Percentiles rank a stretch among this genome's conserved stretches.
phyloP scores from a whole-genome alignment of 108 stramenopile species.

The Stephanodiscus triporus region DNA sequence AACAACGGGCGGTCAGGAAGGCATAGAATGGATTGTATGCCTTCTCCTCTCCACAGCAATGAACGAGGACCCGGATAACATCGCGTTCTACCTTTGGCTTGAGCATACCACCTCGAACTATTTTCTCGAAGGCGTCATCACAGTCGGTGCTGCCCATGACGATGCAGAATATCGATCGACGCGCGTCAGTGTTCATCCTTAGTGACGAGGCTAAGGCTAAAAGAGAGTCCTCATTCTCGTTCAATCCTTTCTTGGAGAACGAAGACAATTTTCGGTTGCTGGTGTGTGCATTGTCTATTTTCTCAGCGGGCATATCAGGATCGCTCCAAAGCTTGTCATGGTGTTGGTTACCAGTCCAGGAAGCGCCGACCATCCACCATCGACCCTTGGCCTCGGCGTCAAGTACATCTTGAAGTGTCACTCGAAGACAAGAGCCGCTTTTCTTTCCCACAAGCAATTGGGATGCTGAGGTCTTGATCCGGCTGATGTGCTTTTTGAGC shows the following conservation, averaged over 20 bases:
- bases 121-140: conserved; percentile 94
- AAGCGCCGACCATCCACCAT: conserved; percentile 95
- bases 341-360: conserved; percentile 90
- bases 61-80: conserved; percentile 90
- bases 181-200: conserved; percentile 94
- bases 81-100: conserved; percentile 90
- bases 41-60: conserved; percentile 92
- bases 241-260: conserved; percentile 17
- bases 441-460: conserved; percentile 34
- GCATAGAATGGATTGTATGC: conserved; percentile 95
- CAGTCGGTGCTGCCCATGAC: conserved; percentile 92
- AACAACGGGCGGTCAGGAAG: conserved; percentile 84
- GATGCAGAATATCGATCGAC: conserved; percentile 92
- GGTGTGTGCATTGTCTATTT: conserved; percentile 9
- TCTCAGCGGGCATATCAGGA: conserved; percentile 14
- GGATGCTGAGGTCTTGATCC: conserved; percentile 75
- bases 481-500: conserved; percentile 81
- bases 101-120: conserved; percentile 81
- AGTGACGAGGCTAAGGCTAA: conserved; percentile 82
- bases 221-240: conserved; percentile 65
- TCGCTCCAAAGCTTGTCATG: conserved; percentile 46
- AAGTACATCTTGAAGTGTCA: conserved; percentile 80
- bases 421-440: conserved; percentile 75
- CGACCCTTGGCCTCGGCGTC: conserved; percentile 85
- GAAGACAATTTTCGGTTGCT: conserved; percentile 8